These are phyloP conservation scores for Posidonia oceanica DNA, from an alignment of 116 monocot species.

Conservation along the genomic window DNA sequence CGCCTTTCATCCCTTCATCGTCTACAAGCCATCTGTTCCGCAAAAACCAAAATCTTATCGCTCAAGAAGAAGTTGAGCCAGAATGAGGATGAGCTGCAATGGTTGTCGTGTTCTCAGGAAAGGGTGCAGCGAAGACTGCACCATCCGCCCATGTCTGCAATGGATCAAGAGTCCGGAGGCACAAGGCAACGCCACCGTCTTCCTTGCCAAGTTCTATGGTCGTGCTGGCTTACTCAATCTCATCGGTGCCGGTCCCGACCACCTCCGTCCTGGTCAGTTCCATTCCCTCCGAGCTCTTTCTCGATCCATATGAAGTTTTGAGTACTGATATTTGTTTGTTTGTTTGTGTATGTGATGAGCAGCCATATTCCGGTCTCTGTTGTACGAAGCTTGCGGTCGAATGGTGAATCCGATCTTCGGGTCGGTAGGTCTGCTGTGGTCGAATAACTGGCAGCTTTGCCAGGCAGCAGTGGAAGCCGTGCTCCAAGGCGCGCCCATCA, in stretches of 20 bases:
- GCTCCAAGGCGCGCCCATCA: constrained; percentile 44
- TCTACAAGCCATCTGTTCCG: too few species aligned
- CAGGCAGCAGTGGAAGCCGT: constrained; percentile 66
- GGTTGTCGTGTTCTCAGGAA: constrained; percentile 75
- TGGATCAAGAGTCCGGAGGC: constrained; percentile 70
- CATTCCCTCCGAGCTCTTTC: not conserved
- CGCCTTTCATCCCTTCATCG: too few species aligned
- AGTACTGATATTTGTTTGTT: not conserved
- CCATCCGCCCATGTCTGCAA: constrained; percentile 54
- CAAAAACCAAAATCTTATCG: too few species aligned
- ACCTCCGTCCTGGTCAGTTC: constrained; percentile 45
- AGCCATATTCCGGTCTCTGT: constrained; percentile 64
- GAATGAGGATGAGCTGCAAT: constrained; percentile 82
- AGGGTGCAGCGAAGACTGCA: constrained; percentile 65
- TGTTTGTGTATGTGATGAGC: not conserved
- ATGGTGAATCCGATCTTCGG: constrained; percentile 81
- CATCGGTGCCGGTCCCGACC: constrained; percentile 43
- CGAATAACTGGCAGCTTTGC: constrained; percentile 56
- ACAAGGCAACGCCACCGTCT: constrained; percentile 72
- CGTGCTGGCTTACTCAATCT: constrained; percentile 78
- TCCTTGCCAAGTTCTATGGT: constrained; percentile 85
- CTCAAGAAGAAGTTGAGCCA: too few species aligned
- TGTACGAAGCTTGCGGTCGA: constrained; percentile 77
- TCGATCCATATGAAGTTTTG: too few species aligned
- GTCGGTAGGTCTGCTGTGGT: constrained; percentile 61